phyloP scores from a whole-genome alignment of 352 stramenopile genomes.

The Phytophthora melonis region DNA sequence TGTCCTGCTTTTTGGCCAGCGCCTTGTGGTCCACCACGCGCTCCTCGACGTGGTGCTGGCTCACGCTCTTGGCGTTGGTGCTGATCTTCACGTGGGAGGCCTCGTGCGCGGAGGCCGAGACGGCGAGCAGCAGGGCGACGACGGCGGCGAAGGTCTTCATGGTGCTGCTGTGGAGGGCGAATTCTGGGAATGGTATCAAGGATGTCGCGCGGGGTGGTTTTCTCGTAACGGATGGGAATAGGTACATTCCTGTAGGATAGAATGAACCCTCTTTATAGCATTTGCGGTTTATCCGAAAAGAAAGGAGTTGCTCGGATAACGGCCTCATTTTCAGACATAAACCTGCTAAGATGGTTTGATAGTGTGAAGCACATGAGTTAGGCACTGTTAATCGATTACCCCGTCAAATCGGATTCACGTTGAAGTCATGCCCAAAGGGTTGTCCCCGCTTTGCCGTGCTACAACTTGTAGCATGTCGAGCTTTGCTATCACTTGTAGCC shows the following conservation, averaged over 20 bases:
- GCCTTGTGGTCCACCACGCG: slow-evolving; percentile 27
- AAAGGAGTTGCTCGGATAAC: no score
- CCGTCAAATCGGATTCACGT: not conserved
- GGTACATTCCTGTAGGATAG: not conserved
- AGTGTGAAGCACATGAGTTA: not conserved
- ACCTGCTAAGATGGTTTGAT: not conserved
- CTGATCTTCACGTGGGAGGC: slow-evolving; percentile 29
- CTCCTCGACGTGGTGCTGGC: slow-evolving; percentile 30
- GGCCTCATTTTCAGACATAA: no score
- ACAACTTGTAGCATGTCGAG: no score
- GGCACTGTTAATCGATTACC: not conserved
- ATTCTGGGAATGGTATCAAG: slow-evolving; percentile 24
- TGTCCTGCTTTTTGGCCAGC: slow-evolving; percentile 48
- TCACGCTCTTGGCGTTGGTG: slow-evolving; percentile 16
- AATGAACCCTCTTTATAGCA: not conserved
- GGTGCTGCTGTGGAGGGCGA: not conserved
- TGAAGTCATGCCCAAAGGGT: no score
- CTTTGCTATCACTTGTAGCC: no score
- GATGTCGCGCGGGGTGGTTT: not conserved
- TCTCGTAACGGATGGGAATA: slow-evolving; percentile 2
- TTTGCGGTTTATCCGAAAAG: not conserved
- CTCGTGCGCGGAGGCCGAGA: slow-evolving; percentile 13
- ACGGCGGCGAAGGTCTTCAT: slow-evolving; percentile 38
- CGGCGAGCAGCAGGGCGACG: slow-evolving; percentile 23
- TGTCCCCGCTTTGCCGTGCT: no score